A percentile compares a stretch with the other conserved stretches of the same genome.
These are phyloP conservation scores for Geotrichum restrictum DNA, from an alignment of 1,139 yeast genomes.

Conservation along the genomic window DNA sequence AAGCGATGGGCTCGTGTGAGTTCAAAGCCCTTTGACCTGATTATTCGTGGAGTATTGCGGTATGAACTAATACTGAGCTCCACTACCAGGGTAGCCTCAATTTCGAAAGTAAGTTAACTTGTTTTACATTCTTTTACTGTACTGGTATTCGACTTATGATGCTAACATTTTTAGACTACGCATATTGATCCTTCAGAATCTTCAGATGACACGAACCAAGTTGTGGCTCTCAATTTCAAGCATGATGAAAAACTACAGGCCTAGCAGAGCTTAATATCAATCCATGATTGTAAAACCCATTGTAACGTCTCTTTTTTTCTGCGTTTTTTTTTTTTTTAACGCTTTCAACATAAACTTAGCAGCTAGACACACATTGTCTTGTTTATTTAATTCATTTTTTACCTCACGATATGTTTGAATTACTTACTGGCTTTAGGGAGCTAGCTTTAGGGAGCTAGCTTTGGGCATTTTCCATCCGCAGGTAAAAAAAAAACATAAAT, in stretches of 20 bases:
- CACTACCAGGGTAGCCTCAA: slow-evolving; percentile 30
- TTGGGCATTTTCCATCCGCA: too few relatives aligned
- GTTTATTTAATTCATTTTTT: too few relatives aligned
- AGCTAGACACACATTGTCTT: too few relatives aligned
- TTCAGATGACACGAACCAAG: too few relatives aligned
- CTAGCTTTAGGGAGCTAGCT: too few relatives aligned
- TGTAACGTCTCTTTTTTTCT: background rate
- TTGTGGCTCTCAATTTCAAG: too few relatives aligned
- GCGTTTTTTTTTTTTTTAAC: background rate
- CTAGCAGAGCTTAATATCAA: background rate
- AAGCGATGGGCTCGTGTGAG: slow-evolving; percentile 73
- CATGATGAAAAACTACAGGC: background rate
- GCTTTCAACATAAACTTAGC: too few relatives aligned
- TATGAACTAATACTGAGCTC: slow-evolving; percentile 63
- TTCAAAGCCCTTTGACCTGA: slow-evolving; percentile 79
- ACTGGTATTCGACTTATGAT: background rate
- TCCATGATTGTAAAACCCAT: background rate
- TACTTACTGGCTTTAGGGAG: too few relatives aligned
- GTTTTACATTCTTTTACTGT: background rate
- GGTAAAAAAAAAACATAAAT: too few relatives aligned
- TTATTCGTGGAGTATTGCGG: slow-evolving; percentile 75
- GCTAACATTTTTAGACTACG: slow-evolving; percentile 8
- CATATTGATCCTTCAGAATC: slow-evolving; percentile 12
- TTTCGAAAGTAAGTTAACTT: slow-evolving; percentile 25
- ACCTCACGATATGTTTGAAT: too few relatives aligned